These are phyloP conservation scores for Kodamaea kakaduensis DNA, from an alignment of 805 yeast species.

Conservation along the genomic window DNA sequence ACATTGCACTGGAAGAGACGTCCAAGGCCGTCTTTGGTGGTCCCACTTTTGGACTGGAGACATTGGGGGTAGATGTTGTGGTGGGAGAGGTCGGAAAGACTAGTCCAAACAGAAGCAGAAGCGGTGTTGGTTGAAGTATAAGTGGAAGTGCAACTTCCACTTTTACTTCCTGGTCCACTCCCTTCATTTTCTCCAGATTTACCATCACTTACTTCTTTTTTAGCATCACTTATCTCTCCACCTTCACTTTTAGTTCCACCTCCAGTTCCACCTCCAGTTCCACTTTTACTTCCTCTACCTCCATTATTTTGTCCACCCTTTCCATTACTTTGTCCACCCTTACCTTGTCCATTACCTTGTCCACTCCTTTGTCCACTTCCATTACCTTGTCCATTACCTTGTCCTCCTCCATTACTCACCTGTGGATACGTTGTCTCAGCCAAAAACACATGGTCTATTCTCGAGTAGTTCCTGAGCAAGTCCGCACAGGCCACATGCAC, in stretches of 20 bases:
- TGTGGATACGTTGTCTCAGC: slow-evolving; percentile 31
- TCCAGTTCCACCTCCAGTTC: too few species aligned
- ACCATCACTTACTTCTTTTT: too few species aligned
- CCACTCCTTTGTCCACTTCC: slow-evolving; percentile 2
- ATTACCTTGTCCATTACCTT: slow-evolving; percentile 1
- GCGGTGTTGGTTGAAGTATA: too few species aligned
- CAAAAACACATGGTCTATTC: slow-evolving; percentile 73
- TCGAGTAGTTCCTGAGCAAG: slow-evolving; percentile 54
- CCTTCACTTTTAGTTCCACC: too few species aligned
- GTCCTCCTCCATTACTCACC: slow-evolving; percentile 22
- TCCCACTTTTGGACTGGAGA: slow-evolving; percentile 48
- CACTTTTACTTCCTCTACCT: too few species aligned
- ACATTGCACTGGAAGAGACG: slow-evolving; percentile 90
- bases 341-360: not conserved
- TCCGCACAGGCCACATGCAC: slow-evolving; percentile 69
- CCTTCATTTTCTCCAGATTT: too few species aligned
- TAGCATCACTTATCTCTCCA: too few species aligned
- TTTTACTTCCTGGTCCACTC: too few species aligned
- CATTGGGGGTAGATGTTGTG: slow-evolving; percentile 66
- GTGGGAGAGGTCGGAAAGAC: not conserved
- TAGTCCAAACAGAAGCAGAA: too few species aligned
- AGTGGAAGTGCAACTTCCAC: too few species aligned
- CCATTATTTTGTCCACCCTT: too few species aligned
- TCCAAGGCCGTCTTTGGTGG: slow-evolving; percentile 76
- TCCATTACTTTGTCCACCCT: slow-evolving; percentile 2